Base-by-base conservation (phyloP, 2,329 filamentous ascomycete species). In the Diaporthe aspalathi region DNA sequence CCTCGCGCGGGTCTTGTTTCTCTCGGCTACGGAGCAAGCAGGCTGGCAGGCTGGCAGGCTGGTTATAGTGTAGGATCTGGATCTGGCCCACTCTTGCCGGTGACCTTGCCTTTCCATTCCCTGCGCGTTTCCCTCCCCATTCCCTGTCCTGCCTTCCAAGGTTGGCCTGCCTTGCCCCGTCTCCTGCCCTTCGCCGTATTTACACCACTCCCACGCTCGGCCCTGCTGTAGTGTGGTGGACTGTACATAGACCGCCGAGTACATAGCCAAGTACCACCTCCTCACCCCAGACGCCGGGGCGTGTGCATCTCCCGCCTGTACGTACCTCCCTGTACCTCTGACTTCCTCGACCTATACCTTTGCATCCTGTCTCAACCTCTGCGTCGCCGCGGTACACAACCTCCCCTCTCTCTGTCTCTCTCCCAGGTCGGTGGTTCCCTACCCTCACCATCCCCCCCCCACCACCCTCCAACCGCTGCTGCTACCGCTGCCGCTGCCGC, bases 11-110 rank as follows among this genome's bases (percentile, higher is more conserved):
- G 57, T 49, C 20, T 32, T 63, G 6, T 49, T n/a, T 49, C 43
- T 49, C 35, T 49, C 45, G 50, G 45, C 45, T 17, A 35, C 35
- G 60, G 60, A 65, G 29, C 60, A 65, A 50, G 45, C 12, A 9
- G 12, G 35, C 6, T 35, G 9, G 9, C 5, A 35, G 32, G n/a
- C n/a, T 9, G 32, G 32, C 32, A 35, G 32, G n/a, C n/a, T 35
- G 32, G 32, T 35, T 35, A 9, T 38, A 38, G 35, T 32, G 32
- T 50, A 65, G 60, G 60, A 65, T 65, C 45, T 50, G 60, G 60
- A 65, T 65, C 45, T 65, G 60, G 60, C 45, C 60, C 60, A 65
- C 60, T 65, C 40, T 65, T 38, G 60, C 45, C 60, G 29, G 29
- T 65, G n/a, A 50, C 60, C 32, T 5, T n/a, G n/a, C n/a, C 20